Percentiles rank a stretch among this genome's conserved stretches.
Evolutionary conservation across 768 basidiomycete species (phyloP).

Genomic region (Coprinopsis sp.): DNA sequence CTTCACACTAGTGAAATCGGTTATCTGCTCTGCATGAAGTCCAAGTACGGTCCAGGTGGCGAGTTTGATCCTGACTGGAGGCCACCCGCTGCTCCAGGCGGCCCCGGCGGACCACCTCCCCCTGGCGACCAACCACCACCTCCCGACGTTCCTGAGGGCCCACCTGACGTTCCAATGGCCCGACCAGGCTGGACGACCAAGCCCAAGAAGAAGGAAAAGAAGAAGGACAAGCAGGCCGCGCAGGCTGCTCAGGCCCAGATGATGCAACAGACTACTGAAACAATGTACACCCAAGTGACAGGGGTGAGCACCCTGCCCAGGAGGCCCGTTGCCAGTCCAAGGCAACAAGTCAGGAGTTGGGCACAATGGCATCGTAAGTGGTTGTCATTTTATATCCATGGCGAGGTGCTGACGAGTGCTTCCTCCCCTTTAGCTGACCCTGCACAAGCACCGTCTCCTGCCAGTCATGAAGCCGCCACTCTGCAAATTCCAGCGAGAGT

Average conservation of each 20-base stretch:
- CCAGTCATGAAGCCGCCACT: conserved; percentile 56
- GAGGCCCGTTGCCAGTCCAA: conserved; percentile 21
- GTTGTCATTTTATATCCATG: conserved; percentile 1
- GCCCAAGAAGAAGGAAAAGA: conserved; percentile 48
- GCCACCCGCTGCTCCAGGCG: conserved; percentile 31
- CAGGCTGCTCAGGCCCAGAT: no score
- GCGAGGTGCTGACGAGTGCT: not conserved
- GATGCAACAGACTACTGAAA: not conserved
- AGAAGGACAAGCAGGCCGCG: conserved; percentile 30
- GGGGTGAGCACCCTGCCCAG: no score
- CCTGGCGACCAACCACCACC: not conserved
- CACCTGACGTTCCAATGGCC: conserved; percentile 2
- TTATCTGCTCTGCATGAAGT: conserved; percentile 59
- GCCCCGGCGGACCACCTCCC: not conserved
- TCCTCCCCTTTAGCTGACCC: conserved; percentile 50
- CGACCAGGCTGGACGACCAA: conserved; percentile 49
- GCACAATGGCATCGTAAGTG: conserved; percentile 66
- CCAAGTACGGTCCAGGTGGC: conserved; percentile 78
- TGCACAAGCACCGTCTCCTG: conserved; percentile 51
- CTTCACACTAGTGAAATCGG: conserved; percentile 60
- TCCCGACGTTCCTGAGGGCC: no score
- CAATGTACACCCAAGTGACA: no score
- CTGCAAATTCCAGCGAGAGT: conserved; percentile 54
- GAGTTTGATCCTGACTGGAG: conserved; percentile 80
- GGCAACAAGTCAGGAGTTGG: conserved; percentile 51